Evolutionary conservation across 495 filamentous ascomycete species (phyloP).

Genomic region (Hyaloscypha finlandica): DNA sequence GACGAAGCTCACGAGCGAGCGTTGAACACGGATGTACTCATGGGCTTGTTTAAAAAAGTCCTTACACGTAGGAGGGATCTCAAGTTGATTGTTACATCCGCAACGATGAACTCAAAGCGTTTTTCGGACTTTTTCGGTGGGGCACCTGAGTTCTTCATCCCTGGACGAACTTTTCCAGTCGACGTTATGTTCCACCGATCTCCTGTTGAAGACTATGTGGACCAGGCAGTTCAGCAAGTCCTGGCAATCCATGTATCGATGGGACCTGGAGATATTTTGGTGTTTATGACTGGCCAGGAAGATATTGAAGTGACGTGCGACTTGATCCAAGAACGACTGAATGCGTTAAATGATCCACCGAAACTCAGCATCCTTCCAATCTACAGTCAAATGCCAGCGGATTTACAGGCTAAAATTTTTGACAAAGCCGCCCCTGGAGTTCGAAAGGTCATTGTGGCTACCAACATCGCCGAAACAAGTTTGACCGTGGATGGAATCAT

Average conservation of each 20-base stretch:
- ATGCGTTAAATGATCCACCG: slow-evolving; percentile 89
- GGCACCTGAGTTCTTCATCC: slow-evolving; percentile 97
- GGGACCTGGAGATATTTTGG: slow-evolving; percentile 87
- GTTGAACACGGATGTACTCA: slow-evolving; percentile 94
- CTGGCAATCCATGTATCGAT: slow-evolving; percentile 97
- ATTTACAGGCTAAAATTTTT: slow-evolving; percentile 97
- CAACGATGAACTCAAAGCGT: slow-evolving; percentile 97
- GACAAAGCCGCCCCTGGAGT: slow-evolving; percentile 88
- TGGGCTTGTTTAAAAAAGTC: slow-evolving; percentile 98
- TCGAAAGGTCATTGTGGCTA: slow-evolving; percentile 96
- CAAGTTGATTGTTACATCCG: slow-evolving; percentile 96
- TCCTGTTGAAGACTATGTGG: slow-evolving; percentile 97
- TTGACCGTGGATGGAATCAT: slow-evolving; percentile 99
- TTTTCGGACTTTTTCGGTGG: slow-evolving; percentile 97
- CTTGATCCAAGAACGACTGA: slow-evolving; percentile 84
- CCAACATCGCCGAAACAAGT: slow-evolving; percentile 98
- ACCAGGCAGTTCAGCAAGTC: slow-evolving; percentile 94
- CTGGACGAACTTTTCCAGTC: slow-evolving; percentile 95
- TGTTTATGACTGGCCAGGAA: slow-evolving; percentile 99
- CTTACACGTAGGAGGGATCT: slow-evolving; percentile 86
- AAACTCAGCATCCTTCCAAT: slow-evolving; percentile 95
- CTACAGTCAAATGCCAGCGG: slow-evolving; percentile 99
- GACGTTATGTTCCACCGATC: slow-evolving; percentile 95
- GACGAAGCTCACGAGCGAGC: slow-evolving; percentile 98
- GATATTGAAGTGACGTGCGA: slow-evolving; percentile 98